These are phyloP conservation scores for Neurospora terricola DNA, from an alignment of 495 filamentous ascomycete genomes.

Conservation along the genomic window DNA sequence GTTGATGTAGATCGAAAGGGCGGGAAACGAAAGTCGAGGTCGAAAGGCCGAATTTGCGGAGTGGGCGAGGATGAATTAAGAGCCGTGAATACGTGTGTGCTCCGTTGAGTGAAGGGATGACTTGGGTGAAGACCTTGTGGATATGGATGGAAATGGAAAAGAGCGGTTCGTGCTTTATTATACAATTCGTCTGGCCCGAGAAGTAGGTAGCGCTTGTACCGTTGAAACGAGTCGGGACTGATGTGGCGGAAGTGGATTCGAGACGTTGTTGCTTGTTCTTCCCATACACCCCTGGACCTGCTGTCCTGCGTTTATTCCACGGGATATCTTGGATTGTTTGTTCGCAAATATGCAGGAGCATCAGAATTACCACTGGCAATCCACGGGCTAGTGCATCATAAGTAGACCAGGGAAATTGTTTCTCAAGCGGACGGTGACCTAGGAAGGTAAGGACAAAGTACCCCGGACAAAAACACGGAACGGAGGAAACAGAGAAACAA, in stretches of 20 bases:
- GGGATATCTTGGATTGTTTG: constrained; percentile 21
- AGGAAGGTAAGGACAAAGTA: background rate
- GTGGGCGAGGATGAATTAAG: background rate
- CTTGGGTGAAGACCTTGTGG: background rate
- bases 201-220: constrained; percentile 10
- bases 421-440: background rate
- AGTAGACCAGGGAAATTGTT: constrained; percentile 13
- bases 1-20: background rate
- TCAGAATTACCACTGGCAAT: constrained; percentile 25
- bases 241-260: constrained; percentile 39
- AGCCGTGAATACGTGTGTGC: background rate
- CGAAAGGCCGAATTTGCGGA: background rate
- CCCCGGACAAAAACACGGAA: background rate
- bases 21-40: background rate
- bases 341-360: constrained; percentile 32
- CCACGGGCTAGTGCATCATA: constrained; percentile 34
- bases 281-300: background rate
- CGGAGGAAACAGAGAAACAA: constrained; percentile 1
- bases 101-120: background rate
- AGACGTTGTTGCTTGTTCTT: constrained; percentile 7
- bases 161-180: background rate
- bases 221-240: constrained; percentile 21
- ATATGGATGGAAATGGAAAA: background rate
- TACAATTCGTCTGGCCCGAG: constrained; percentile 10
- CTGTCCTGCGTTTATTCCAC: background rate